phyloP scores from a whole-genome alignment of 2,329 filamentous ascomycete genomes.

The Xylaria sp. region DNA sequence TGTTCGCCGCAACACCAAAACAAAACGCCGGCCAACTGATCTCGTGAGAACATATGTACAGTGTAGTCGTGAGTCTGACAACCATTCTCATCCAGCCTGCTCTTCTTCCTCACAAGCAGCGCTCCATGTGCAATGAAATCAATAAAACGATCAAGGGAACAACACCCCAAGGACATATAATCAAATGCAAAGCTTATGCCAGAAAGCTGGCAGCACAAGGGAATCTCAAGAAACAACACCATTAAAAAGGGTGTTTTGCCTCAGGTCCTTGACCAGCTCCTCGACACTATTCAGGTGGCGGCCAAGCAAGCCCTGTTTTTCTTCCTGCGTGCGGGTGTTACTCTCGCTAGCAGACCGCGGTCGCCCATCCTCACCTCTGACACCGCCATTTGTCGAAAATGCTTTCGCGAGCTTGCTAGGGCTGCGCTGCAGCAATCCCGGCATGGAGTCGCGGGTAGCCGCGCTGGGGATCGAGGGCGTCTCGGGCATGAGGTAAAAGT shows the following conservation, averaged over 20 bases:
- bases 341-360: slow-evolving; percentile 46
- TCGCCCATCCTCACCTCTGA: slow-evolving; percentile 31
- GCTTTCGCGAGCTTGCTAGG: slow-evolving; percentile 70
- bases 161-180: neutral
- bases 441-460: slow-evolving; percentile 52
- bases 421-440: slow-evolving; percentile 66
- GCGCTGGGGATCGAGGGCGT: slow-evolving; percentile 63
- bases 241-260: slow-evolving; percentile 72
- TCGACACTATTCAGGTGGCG: slow-evolving; percentile 82
- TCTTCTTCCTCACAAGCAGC: neutral
- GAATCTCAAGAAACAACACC: slow-evolving; percentile 56
- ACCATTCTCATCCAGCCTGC: neutral
- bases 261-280: slow-evolving; percentile 82
- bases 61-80: neutral
- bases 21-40: slow-evolving; percentile 6
- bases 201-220: neutral
- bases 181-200: neutral
- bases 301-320: slow-evolving; percentile 81
- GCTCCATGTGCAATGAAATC: neutral
- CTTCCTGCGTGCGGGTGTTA: slow-evolving; percentile 70
- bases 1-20: slow-evolving; percentile 6
- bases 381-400: slow-evolving; percentile 46
- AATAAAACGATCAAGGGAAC: neutral
- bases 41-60: slow-evolving; percentile 18
- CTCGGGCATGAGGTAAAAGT: slow-evolving; percentile 99